Evolutionary conservation across 164 flowering plant genomes (phyloP).

Genomic region (Houttuynia cordata): DNA sequence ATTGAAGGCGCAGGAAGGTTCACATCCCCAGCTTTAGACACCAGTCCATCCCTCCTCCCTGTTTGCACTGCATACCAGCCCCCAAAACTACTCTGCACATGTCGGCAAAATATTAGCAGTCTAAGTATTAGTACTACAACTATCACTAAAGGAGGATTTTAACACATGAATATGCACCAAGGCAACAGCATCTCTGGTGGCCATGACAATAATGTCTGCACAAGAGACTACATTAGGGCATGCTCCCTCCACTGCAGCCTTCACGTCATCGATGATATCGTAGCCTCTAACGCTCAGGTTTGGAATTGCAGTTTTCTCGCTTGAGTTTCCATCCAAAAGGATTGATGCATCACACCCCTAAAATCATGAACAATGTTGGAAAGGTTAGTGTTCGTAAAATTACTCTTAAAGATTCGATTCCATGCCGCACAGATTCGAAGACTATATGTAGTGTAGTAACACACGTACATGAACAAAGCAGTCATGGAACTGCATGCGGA

Average conservation of each 20-base stretch:
- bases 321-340: slow-evolving; percentile 71
- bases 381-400: neutral
- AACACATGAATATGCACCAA: slow-evolving; percentile 29
- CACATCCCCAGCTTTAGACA: slow-evolving; percentile 18
- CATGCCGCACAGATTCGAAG: neutral
- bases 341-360: slow-evolving; percentile 94
- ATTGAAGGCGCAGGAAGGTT: slow-evolving; percentile 23
- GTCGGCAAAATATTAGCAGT: neutral
- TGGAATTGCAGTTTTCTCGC: slow-evolving; percentile 57
- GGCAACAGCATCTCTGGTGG: slow-evolving; percentile 76
- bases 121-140: neutral
- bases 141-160: neutral
- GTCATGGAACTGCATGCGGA: slow-evolving; percentile 40
- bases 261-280: slow-evolving; percentile 64
- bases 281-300: slow-evolving; percentile 74
- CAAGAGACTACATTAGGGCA: slow-evolving; percentile 85
- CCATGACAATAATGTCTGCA: slow-evolving; percentile 83
- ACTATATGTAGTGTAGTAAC: neutral
- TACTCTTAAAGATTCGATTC: neutral
- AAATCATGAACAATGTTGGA: neutral
- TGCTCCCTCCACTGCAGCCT: slow-evolving; percentile 45
- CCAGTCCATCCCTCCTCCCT: slow-evolving; percentile 34
- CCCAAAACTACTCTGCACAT: slow-evolving; percentile 20
- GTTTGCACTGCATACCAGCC: slow-evolving; percentile 21
- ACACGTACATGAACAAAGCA: slow-evolving; percentile 35